Conservation (phyloP, 73 alveolate species). For the Effrenium voratum region DNA sequence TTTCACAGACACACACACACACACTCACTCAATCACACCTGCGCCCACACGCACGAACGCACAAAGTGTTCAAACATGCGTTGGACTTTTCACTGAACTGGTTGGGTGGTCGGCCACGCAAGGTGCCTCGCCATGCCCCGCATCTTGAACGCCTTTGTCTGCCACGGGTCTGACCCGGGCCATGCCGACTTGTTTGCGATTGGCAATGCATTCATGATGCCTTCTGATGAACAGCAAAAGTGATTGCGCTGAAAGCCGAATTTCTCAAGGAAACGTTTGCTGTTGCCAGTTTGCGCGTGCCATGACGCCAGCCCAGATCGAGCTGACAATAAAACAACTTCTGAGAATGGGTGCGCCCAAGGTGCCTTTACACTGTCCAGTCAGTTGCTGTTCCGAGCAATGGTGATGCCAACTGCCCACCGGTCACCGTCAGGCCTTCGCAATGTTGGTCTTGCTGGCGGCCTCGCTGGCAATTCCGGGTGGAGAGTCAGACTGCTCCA, state of each 20-base stretch:
- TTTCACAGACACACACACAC: no score
- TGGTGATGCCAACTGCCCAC: neutral
- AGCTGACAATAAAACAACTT: neutral
- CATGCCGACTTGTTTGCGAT: no score
- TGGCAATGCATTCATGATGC: no score
- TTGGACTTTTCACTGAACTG: no score
- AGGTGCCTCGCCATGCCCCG: neutral
- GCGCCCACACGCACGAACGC: no score
- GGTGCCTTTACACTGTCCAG: neutral
- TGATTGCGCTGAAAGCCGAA: neutral
- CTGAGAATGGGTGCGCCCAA: neutral
- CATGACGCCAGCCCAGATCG: neutral
- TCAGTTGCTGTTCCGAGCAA: neutral
- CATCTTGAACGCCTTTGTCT: neutral
- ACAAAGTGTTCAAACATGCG: no score
- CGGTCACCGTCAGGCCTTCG: neutral
- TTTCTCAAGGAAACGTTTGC: neutral
- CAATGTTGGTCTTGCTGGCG: neutral
- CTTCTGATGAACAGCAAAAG: no score
- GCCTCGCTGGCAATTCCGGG: neutral
- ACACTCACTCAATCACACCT: no score
- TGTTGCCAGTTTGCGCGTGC: neutral
- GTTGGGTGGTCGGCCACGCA: no score
- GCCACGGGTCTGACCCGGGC: neutral
- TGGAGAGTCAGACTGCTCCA: neutral